phyloP scores from a whole-genome alignment of 176 grass and related monocot genomes.

The Phyllostachys edulis region DNA sequence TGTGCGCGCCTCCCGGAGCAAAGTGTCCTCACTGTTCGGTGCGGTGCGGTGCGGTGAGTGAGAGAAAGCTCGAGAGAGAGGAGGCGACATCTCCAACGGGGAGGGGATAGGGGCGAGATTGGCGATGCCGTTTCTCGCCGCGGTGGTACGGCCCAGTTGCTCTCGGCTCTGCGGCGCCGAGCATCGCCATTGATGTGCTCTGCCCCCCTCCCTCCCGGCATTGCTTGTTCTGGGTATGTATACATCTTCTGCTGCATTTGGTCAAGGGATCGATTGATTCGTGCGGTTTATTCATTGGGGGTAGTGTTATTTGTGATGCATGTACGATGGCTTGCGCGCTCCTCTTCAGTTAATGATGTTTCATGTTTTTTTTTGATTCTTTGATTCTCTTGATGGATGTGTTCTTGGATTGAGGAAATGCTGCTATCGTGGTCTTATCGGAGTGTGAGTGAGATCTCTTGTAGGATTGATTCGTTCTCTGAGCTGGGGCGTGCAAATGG shows the following conservation, averaged over 20 bases:
- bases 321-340: neutral
- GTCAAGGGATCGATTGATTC: neutral
- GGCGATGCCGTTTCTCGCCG: conserved; percentile 6
- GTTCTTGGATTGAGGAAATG: neutral
- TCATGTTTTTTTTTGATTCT: too few species aligned
- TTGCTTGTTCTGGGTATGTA: neutral
- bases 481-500: neutral
- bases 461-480: neutral
- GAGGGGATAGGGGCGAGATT: conserved; percentile 14
- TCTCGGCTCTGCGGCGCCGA: neutral
- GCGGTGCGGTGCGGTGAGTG: conserved; percentile 7
- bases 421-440: neutral
- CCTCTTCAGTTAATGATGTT: neutral
- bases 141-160: neutral
- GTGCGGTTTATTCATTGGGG: neutral
- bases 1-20: conserved; percentile 42
- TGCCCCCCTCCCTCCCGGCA: too few species aligned
- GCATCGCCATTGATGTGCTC: neutral
- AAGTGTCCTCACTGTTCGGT: conserved; percentile 26
- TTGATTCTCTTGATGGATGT: neutral
- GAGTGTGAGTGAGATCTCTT: neutral
- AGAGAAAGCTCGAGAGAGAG: neutral
- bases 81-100: conserved; percentile 19
- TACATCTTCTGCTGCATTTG: neutral
- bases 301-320: neutral